A percentile compares a stretch with the other conserved stretches of the same genome.
Conservation (phyloP, 2,329 filamentous ascomycete genomes). For the Clonostachys chloroleuca region DNA sequence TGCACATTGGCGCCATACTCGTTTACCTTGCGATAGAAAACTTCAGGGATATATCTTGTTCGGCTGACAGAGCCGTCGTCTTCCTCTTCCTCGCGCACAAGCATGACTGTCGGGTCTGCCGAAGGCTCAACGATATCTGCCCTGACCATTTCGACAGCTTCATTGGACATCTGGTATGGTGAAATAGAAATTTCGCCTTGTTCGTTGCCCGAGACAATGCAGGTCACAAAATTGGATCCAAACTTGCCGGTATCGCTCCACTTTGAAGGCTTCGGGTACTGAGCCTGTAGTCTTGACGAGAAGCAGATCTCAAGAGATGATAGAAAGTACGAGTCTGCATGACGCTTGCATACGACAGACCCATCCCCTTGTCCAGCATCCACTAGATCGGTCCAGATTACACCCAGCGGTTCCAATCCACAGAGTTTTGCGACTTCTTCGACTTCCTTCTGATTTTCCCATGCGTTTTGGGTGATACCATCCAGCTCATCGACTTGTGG, state of each 20-base stretch:
- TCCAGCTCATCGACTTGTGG: constrained; percentile 87
- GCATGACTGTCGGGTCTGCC: constrained; percentile 87
- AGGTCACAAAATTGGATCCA: constrained; percentile 96
- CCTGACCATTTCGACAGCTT: constrained; percentile 93
- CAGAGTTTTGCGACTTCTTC: constrained; percentile 78
- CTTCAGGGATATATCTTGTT: constrained; percentile 90
- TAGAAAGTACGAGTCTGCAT: constrained; percentile 91
- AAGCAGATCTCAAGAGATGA: constrained; percentile 91
- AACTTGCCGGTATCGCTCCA: constrained; percentile 96
- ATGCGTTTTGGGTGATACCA: constrained; percentile 78
- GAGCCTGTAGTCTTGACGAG: constrained; percentile 80
- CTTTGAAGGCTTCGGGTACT: constrained; percentile 85
- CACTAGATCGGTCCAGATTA: constrained; percentile 91
- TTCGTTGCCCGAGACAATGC: constrained; percentile 90
- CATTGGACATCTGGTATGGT: constrained; percentile 91
- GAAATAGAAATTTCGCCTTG: constrained; percentile 83
- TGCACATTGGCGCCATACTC: constrained; percentile 96
- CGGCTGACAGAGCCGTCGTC: constrained; percentile 65
- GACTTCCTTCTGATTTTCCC: constrained; percentile 79
- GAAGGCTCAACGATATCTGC: constrained; percentile 95
- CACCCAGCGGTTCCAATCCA: constrained; percentile 82
- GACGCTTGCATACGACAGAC: constrained; percentile 88
- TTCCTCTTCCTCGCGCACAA: constrained; percentile 89
- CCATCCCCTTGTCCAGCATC: constrained; percentile 80
- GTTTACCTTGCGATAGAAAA: constrained; percentile 93